Evolutionary conservation across 176 grass and related monocot species (phyloP), one percentile per base, ranked within the genome.

Genomic region (Rhynchospora breviuscula): DNA sequence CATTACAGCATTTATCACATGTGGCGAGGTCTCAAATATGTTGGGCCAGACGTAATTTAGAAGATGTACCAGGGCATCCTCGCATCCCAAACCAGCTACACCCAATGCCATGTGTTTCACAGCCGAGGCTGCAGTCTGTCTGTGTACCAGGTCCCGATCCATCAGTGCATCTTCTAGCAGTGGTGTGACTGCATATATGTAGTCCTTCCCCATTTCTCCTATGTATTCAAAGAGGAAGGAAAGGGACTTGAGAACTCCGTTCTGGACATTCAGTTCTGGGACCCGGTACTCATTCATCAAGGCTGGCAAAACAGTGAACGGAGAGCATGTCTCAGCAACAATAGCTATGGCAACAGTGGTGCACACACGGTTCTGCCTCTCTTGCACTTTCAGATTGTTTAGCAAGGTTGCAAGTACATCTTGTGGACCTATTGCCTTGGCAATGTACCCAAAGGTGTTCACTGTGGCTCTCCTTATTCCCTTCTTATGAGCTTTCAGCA

Each of bases 381-480:
- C 96, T 80, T 95, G 96, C 51, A 99, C 96, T 88, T 95, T 99
- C 79, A 95, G 87, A 67, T 95, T 99, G 68, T 99, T 99, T 71
- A 95, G 31, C 60, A 99, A 87, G 63, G 96, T 99, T 51, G 96
- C 91, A 56, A 99, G 68, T 56, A 99, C 96, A 59, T 99, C 96
- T 83, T 93, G 96, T 18, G 96, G 93, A 25, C 96, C 91, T 23
- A 99, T 99, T 46, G 96, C 96, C 86, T 98, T 99, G 3, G 96
- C 96, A 83, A 99, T 95, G 87, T 99, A 99, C 78, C 93, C 96
- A 90, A 99, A 99, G 68, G 96, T 99, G 83, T 99, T 99, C 51
- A 99, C 96, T 60, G 96, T 95, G 7, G 93, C 96, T 86, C 93
- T 95, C 51, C 96, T 90, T 63, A 99, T 99, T 48, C 96, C 96